phyloP scores from a whole-genome alignment of 2,329 filamentous ascomycete genomes.

The Apiospora kogelbergensis region DNA sequence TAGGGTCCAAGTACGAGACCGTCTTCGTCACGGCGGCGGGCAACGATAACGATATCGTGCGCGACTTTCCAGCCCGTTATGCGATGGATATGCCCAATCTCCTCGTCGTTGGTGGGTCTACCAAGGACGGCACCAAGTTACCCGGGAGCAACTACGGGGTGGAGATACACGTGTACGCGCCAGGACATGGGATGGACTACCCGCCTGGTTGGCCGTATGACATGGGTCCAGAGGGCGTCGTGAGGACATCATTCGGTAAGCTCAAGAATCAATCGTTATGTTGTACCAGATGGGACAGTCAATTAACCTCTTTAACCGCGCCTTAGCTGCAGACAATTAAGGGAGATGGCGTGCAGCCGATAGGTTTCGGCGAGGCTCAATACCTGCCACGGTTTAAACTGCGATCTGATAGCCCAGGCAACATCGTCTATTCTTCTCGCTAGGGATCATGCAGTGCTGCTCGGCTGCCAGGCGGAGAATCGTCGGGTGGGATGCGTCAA shows the following conservation, averaged over 20 bases:
- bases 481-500: no score
- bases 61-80: background rate
- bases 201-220: background rate
- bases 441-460: no score
- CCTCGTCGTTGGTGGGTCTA: background rate
- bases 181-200: background rate
- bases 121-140: background rate
- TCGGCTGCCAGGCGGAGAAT: no score
- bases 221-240: background rate
- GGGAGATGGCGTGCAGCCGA: no score
- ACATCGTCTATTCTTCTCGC: no score
- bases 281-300: no score
- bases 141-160: background rate
- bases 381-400: no score
- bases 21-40: background rate
- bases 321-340: background rate
- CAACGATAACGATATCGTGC: background rate
- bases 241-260: background rate
- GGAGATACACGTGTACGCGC: background rate
- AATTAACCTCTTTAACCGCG: background rate
- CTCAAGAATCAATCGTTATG: no score
- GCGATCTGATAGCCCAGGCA: no score
- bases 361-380: no score
- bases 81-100: background rate
- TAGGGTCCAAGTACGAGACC: background rate